phyloP scores from a whole-genome alignment of 768 basidiomycete species.

The Chlorophyllum brunneum region DNA sequence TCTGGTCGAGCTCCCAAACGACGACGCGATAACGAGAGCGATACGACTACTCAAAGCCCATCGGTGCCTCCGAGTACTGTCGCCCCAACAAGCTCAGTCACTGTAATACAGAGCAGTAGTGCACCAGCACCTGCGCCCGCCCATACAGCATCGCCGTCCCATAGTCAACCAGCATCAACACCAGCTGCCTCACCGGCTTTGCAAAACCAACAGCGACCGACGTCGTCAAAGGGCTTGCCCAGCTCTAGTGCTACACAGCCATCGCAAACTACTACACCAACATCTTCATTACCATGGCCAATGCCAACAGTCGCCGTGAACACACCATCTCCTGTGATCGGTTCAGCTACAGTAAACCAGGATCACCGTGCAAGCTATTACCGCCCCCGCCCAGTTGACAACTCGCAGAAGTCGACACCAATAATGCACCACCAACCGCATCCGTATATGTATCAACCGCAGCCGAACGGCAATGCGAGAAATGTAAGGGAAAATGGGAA shows the following conservation, averaged over 20 bases:
- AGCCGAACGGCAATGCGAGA: conserved; percentile 15
- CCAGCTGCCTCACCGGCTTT: conserved; percentile 53
- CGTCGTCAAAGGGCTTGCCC: conserved; percentile 26
- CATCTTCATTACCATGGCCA: conserved; percentile 52
- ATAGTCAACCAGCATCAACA: conserved; percentile 39
- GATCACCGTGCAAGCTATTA: conserved; percentile 55
- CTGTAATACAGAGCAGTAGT: conserved; percentile 19
- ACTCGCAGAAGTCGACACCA: conserved; percentile 18
- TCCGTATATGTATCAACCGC: conserved; percentile 17
- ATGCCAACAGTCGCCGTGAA: conserved; percentile 70
- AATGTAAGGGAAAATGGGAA: conserved; percentile 30
- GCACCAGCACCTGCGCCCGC: conserved; percentile 15
- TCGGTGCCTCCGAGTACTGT: conserved; percentile 29
- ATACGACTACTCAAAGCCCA: conserved; percentile 22
- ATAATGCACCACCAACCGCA: conserved; percentile 6
- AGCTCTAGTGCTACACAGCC: conserved; percentile 4
- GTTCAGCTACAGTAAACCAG: conserved; percentile 29
- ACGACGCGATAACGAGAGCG: conserved; percentile 28
- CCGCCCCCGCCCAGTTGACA: conserved; percentile 35
- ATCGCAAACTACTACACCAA: conserved; percentile 19
- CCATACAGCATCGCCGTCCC: conserved; percentile 32
- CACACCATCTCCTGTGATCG: conserved; percentile 52
- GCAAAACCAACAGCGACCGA: conserved; percentile 38
- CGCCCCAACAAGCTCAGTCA: conserved; percentile 21
- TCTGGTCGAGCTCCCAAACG: conserved; percentile 60